phyloP scores from a whole-genome alignment of 371 early-diverging fungal species.

The Apophysomyces ossiformis region DNA sequence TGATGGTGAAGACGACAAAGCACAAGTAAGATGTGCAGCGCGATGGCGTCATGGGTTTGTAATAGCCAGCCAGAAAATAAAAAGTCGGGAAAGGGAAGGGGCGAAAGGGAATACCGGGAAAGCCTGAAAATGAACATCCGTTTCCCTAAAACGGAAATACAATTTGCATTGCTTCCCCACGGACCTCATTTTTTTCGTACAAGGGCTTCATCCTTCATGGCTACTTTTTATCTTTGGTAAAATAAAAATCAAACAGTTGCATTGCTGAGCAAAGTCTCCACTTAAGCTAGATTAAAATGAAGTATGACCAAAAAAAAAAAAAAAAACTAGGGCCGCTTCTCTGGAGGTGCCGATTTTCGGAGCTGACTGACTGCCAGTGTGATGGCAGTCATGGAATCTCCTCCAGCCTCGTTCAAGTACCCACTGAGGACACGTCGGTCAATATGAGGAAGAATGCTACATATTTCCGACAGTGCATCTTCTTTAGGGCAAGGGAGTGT shows the following conservation, averaged over 20 bases:
- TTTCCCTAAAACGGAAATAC: not conserved
- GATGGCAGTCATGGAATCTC: conserved; percentile 50
- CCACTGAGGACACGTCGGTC: conserved; percentile 39
- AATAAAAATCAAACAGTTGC: too few relatives aligned
- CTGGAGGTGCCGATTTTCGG: conserved; percentile 12
- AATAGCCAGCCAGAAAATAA: conserved; percentile 11
- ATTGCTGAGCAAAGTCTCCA: too few relatives aligned
- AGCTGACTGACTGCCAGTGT: conserved; percentile 47
- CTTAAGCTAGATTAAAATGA: too few relatives aligned
- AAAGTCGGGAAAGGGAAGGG: conserved; percentile 3
- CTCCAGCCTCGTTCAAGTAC: conserved; percentile 42
- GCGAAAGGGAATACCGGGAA: not conserved
- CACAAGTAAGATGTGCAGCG: conserved; percentile 35
- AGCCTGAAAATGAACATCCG: not conserved
- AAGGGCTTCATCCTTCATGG: too few relatives aligned
- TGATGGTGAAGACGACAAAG: conserved; percentile 46
- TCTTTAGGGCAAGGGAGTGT: conserved; percentile 3
- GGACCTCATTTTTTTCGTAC: too few relatives aligned
- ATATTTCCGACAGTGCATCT: conserved; percentile 34
- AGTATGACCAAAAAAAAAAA: too few relatives aligned
- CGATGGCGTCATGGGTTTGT: not conserved
- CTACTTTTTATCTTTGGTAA: too few relatives aligned
- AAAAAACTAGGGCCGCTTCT: not conserved
- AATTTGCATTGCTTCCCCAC: too few relatives aligned
- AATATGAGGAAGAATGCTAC: conserved; percentile 44